phyloP scores from a whole-genome alignment of 2,329 filamentous ascomycete species.

The Colletotrichum acutatum region DNA sequence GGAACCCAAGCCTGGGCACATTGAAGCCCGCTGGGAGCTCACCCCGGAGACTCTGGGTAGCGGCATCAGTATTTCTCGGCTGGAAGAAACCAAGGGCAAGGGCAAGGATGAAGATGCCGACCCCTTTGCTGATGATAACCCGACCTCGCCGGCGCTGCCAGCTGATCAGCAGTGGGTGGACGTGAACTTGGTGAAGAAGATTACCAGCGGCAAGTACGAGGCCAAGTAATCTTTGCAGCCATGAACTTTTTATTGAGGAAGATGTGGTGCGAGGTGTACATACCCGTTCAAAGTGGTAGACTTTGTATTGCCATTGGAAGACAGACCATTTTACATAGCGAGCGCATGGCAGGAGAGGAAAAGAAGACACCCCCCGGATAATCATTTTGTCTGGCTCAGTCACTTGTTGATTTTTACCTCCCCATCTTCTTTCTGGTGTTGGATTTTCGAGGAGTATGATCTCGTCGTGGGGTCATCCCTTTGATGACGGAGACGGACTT shows the following conservation, averaged over 20 bases:
- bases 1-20: constrained; percentile 76
- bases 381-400: constrained; percentile 6
- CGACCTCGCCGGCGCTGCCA: constrained; percentile 35
- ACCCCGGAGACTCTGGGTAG: constrained; percentile 59
- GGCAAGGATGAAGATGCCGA: constrained; percentile 66
- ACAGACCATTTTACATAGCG: constrained; percentile 33
- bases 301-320: constrained; percentile 23
- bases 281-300: constrained; percentile 24
- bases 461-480: background rate
- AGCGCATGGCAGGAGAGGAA: constrained; percentile 22
- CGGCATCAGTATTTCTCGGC: constrained; percentile 72
- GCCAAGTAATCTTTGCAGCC: constrained; percentile 50
- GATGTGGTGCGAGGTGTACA: constrained; percentile 22
- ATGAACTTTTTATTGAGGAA: background rate
- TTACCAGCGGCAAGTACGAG: constrained; percentile 82
- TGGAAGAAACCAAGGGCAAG: constrained; percentile 63
- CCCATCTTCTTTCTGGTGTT: background rate
- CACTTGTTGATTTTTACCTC: background rate
- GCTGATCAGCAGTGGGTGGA: constrained; percentile 68
- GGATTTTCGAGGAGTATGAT: constrained; percentile 10
- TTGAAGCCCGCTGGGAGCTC: constrained; percentile 87
- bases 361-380: constrained; percentile 6
- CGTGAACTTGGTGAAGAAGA: constrained; percentile 72
- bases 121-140: constrained; percentile 72
- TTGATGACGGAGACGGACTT: background rate